These are phyloP conservation scores for Exserohilum turcica DNA, from an alignment of 2,329 filamentous ascomycete genomes.

Conservation along the genomic window DNA sequence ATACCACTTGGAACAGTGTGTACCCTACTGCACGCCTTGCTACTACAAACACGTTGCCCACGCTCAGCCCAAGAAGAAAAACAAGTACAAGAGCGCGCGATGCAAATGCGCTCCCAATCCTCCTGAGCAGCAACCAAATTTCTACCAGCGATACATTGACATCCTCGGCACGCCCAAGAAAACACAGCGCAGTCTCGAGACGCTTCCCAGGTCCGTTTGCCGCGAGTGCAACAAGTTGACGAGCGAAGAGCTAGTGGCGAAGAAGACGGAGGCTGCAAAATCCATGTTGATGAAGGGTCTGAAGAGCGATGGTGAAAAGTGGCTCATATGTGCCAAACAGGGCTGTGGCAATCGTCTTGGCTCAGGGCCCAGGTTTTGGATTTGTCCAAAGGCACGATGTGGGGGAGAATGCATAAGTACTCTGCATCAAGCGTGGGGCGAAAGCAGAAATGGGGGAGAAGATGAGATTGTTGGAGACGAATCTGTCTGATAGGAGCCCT, in stretches of 20 bases:
- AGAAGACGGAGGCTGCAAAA: slow-evolving; percentile 17
- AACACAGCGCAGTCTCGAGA: background rate
- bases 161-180: background rate
- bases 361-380: slow-evolving; percentile 33
- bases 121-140: background rate
- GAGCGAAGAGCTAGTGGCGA: slow-evolving; percentile 12
- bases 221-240: slow-evolving; percentile 15
- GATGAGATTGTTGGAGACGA: background rate
- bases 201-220: slow-evolving; percentile 15
- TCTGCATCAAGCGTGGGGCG: slow-evolving; percentile 19
- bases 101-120: slow-evolving; percentile 25
- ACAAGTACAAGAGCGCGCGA: background rate
- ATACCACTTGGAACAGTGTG: slow-evolving; percentile 30
- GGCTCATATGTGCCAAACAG: slow-evolving; percentile 13
- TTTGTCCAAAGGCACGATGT: slow-evolving; percentile 19
- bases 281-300: slow-evolving; percentile 19
- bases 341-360: slow-evolving; percentile 19
- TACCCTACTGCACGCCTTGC: slow-evolving; percentile 31
- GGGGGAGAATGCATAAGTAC: slow-evolving; percentile 20
- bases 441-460: background rate
- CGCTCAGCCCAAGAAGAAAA: background rate
- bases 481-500: too few species aligned
- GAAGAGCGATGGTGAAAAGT: slow-evolving; percentile 10
- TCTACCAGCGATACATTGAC: slow-evolving; percentile 1
- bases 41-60: slow-evolving; percentile 15